Conservation (phyloP, 2,329 filamentous ascomycete genomes). For the Ramularia endophylla region DNA sequence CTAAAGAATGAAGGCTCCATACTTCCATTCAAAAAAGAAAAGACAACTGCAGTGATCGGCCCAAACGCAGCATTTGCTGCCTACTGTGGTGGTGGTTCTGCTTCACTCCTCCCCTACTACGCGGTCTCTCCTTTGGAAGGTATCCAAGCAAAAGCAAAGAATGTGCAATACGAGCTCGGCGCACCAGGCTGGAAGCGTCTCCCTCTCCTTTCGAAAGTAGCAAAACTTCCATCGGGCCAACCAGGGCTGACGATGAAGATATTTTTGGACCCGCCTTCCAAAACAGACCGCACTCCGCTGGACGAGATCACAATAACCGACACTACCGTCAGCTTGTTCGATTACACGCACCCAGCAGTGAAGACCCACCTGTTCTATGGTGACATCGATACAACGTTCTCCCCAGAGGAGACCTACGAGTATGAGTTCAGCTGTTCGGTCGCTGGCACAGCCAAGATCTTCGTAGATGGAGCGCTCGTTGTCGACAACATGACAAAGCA, state of each 20-base stretch:
- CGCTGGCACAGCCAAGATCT: conserved; percentile 59
- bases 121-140: conserved; percentile 29
- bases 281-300: conserved; percentile 42
- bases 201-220: conserved; percentile 22
- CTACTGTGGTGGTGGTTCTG: conserved; percentile 31
- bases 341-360: conserved; percentile 42
- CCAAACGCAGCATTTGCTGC: conserved; percentile 67
- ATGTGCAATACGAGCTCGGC: conserved; percentile 20
- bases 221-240: conserved; percentile 19
- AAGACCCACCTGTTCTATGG: conserved; percentile 35
- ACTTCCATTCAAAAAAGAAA: conserved; percentile 60
- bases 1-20: conserved; percentile 63
- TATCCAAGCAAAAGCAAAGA: conserved; percentile 21
- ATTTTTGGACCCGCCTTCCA: conserved; percentile 44
- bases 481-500: conserved; percentile 59
- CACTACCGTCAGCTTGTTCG: conserved; percentile 42
- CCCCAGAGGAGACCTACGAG: conserved; percentile 53
- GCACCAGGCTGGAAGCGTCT: conserved; percentile 26
- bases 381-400: conserved; percentile 51
- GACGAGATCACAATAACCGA: conserved; percentile 44
- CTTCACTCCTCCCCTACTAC: conserved; percentile 31
- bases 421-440: conserved; percentile 64
- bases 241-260: conserved; percentile 24
- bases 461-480: conserved; percentile 56
- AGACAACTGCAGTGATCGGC: conserved; percentile 67